Evolutionary conservation across 257 asterid genomes (phyloP).

Genomic region (Euphrasia confusa): DNA sequence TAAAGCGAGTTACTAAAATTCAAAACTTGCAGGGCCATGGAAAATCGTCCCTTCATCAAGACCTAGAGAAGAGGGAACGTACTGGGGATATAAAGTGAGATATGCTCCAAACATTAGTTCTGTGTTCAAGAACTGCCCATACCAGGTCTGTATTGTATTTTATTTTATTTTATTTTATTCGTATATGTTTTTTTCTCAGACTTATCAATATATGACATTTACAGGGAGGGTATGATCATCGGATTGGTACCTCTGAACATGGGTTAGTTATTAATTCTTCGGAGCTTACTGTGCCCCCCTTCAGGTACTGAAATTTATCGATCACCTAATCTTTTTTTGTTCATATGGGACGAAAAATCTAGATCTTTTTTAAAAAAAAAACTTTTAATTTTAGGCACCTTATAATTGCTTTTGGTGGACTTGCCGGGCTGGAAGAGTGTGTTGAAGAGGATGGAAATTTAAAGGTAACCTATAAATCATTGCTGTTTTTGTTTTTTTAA

Average conservation of each 20-base stretch:
- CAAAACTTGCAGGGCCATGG: slow-evolving; percentile 51
- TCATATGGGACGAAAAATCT: background rate
- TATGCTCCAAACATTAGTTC: slow-evolving; percentile 87
- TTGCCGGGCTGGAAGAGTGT: slow-evolving; percentile 95
- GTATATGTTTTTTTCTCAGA: background rate
- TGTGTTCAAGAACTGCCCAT: slow-evolving; percentile 69
- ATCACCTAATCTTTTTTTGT: too few species aligned
- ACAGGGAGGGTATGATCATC: slow-evolving; percentile 86
- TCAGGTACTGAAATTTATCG: slow-evolving; percentile 37
- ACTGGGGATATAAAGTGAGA: slow-evolving; percentile 91
- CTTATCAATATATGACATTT: background rate
- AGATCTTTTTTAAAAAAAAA: background rate
- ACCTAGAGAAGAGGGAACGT: slow-evolving; percentile 78
- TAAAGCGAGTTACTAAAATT: background rate
- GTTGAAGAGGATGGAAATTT: slow-evolving; percentile 68
- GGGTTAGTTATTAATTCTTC: slow-evolving; percentile 63
- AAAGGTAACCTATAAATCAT: slow-evolving; percentile 43
- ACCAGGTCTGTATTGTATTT: slow-evolving; percentile 40
- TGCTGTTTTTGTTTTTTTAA: background rate
- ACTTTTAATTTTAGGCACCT: slow-evolving; percentile 59
- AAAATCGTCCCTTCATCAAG: slow-evolving; percentile 75
- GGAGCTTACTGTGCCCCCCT: slow-evolving; percentile 67
- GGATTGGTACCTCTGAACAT: slow-evolving; percentile 91
- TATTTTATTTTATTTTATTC: too few species aligned
- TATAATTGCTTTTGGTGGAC: slow-evolving; percentile 95